phyloP scores from a whole-genome alignment of 257 asterid genomes.

The Penstemon newberryi region DNA sequence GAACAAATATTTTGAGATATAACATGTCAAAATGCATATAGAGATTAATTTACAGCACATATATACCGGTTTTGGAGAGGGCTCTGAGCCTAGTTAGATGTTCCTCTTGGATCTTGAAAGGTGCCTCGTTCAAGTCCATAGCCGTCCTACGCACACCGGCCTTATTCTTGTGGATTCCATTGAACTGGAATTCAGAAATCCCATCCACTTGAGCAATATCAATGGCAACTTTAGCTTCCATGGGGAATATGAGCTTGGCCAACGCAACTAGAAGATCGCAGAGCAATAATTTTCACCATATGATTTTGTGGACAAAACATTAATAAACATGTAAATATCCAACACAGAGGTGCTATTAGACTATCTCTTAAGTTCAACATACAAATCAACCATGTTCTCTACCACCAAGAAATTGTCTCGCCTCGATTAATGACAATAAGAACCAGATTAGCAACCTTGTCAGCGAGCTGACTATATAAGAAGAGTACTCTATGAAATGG shows the following conservation, averaged over 20 bases:
- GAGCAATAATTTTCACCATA: conserved; percentile 19
- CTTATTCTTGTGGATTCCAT: conserved; percentile 39
- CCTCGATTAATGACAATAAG: conserved; percentile 8
- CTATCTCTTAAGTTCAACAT: conserved; percentile 14
- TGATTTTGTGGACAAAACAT: conserved; percentile 5
- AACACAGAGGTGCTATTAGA: conserved; percentile 9
- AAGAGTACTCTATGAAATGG: conserved; percentile 6
- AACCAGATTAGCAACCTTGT: conserved; percentile 5
- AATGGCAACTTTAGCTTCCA: conserved; percentile 95
- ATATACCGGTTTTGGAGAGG: conserved; percentile 85
- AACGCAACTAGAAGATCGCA: conserved; percentile 60
- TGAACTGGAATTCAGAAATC: conserved; percentile 58
- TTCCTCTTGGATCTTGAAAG: conserved; percentile 87
- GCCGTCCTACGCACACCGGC: conserved; percentile 50
- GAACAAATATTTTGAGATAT: not conserved
- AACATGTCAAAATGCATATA: not conserved
- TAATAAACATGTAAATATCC: conserved; percentile 4
- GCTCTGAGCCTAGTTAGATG: conserved; percentile 87
- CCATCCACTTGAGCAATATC: conserved; percentile 96
- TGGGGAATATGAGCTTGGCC: conserved; percentile 85
- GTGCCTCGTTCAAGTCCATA: conserved; percentile 88
- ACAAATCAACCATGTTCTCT: conserved; percentile 9
- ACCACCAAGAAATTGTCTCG: conserved; percentile 4
- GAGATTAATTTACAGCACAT: conserved; percentile 2
- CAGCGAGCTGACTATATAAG: not conserved